phyloP scores from a whole-genome alignment of 2,329 filamentous ascomycete species.

The Sarocladiaceae sp. region DNA sequence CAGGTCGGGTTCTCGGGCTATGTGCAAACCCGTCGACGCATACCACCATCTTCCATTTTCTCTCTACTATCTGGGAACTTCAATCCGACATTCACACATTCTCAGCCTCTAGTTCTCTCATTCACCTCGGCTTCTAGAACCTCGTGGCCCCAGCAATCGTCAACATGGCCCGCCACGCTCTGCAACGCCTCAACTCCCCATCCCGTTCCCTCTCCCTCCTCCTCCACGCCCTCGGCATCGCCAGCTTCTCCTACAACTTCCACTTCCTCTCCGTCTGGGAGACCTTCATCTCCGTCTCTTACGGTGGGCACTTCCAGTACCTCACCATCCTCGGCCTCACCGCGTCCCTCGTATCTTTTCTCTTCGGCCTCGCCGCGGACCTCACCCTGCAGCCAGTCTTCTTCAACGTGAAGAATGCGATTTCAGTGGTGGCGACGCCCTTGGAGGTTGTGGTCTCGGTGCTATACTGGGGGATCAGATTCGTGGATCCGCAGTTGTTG shows the following conservation, averaged over 20 bases:
- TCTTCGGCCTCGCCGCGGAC: constrained; percentile 57
- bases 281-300: constrained; percentile 48
- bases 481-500: constrained; percentile 47
- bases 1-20: too few species aligned
- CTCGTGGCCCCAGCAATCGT: not conserved
- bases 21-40: too few species aligned
- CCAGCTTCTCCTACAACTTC: constrained; percentile 49
- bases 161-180: constrained; percentile 46
- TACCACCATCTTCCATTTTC: too few species aligned
- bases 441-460: constrained; percentile 65
- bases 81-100: too few species aligned
- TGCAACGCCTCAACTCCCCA: constrained; percentile 61
- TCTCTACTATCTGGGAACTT: too few species aligned
- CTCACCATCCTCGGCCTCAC: constrained; percentile 67
- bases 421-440: constrained; percentile 60
- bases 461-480: constrained; percentile 64
- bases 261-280: constrained; percentile 43
- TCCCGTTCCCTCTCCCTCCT: constrained; percentile 56
- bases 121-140: too few species aligned
- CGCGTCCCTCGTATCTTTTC: constrained; percentile 55
- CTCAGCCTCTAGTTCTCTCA: too few species aligned
- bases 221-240: constrained; percentile 50
- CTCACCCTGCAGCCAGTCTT: constrained; percentile 50
- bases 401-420: constrained; percentile 60
- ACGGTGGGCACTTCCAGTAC: constrained; percentile 65